Conservation (phyloP, 495 filamentous ascomycete genomes). For the Glonium stellatum region DNA sequence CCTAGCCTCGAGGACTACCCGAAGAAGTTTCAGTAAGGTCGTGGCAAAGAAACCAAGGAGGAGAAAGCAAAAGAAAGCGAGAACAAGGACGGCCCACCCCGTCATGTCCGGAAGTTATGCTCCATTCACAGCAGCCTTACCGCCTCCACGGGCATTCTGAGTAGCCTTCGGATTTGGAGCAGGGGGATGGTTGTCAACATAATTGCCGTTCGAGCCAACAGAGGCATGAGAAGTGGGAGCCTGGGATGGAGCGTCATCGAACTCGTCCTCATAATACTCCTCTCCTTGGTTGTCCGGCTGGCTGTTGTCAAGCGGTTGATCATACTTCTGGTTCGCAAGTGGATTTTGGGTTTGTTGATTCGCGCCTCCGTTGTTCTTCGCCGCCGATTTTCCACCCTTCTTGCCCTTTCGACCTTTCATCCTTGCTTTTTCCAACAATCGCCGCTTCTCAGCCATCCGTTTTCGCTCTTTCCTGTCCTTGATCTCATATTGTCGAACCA, state of each 20-base stretch:
- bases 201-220: conserved; percentile 15
- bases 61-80: conserved; percentile 18
- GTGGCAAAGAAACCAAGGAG: neutral
- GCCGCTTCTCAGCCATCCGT: conserved; percentile 69
- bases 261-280: conserved; percentile 27
- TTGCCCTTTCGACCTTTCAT: conserved; percentile 84
- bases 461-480: conserved; percentile 84
- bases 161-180: conserved; percentile 2
- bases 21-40: neutral
- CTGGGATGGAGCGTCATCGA: conserved; percentile 17
- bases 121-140: conserved; percentile 13
- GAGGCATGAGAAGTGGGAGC: conserved; percentile 5
- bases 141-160: conserved; percentile 10
- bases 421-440: conserved; percentile 88
- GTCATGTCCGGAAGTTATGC: conserved; percentile 27
- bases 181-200: conserved; percentile 15
- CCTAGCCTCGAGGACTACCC: neutral
- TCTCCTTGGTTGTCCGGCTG: conserved; percentile 22
- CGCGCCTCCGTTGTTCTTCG: conserved; percentile 23
- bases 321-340: conserved; percentile 14
- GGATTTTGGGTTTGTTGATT: conserved; percentile 20
- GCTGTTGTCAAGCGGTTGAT: conserved; percentile 17
- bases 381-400: conserved; percentile 43
- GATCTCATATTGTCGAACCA: conserved; percentile 88
- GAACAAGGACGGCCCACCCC: conserved; percentile 30